Evolutionary conservation across 345 rosid genomes (phyloP).

Genomic region (Gossypium ekmanianum): DNA sequence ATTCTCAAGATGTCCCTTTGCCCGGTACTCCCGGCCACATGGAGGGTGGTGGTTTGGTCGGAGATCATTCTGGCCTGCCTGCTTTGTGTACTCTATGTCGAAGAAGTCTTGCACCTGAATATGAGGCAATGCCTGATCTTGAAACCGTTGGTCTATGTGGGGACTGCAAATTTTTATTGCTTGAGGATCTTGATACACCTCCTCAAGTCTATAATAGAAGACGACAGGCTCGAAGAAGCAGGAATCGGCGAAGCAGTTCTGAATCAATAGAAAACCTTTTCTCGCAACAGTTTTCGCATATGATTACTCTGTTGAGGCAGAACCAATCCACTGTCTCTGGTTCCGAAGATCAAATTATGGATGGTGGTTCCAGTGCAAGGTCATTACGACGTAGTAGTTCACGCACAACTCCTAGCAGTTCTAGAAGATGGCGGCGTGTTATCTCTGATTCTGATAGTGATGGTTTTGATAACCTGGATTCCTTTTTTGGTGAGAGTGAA

Average conservation of each 20-base stretch:
- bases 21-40: conserved; percentile 12
- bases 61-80: conserved; percentile 29
- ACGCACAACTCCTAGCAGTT: conserved; percentile 51
- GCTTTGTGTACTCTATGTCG: conserved; percentile 57
- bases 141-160: conserved; percentile 52
- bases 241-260: conserved; percentile 53
- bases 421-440: conserved; percentile 59
- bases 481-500: conserved; percentile 56
- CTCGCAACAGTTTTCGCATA: conserved; percentile 53
- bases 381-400: conserved; percentile 39
- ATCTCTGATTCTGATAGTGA: conserved; percentile 81
- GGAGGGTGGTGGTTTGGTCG: conserved; percentile 25
- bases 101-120: conserved; percentile 42
- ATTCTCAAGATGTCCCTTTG: conserved; percentile 7
- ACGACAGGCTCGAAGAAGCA: conserved; percentile 39
- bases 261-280: conserved; percentile 56
- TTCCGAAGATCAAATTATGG: conserved; percentile 38
- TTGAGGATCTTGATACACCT: conserved; percentile 61
- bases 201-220: conserved; percentile 34
- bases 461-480: conserved; percentile 54
- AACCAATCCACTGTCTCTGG: conserved; percentile 39
- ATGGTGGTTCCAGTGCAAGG: conserved; percentile 37
- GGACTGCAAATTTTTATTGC: conserved; percentile 75
- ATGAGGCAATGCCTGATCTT: conserved; percentile 34
- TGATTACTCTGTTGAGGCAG: conserved; percentile 52